Conservation (phyloP, 2,329 filamentous ascomycete genomes). For the Macroventuria anomochaeta region DNA sequence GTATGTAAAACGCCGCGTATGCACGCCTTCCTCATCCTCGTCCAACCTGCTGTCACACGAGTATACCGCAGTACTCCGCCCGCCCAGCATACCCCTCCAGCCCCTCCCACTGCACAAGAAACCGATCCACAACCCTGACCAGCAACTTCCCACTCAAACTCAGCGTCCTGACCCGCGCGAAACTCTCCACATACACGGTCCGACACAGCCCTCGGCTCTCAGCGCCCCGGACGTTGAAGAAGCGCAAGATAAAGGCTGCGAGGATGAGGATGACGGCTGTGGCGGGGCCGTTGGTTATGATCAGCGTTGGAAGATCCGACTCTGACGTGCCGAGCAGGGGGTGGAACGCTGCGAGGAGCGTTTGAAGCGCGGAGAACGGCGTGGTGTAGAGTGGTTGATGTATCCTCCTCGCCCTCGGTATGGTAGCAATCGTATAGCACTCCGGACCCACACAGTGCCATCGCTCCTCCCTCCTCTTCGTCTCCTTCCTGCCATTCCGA, state of each 20-base stretch:
- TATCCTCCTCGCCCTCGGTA: conserved; percentile 79
- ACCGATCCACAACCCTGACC: conserved; percentile 72
- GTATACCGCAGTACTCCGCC: conserved; percentile 54
- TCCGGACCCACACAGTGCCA: conserved; percentile 29
- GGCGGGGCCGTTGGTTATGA: conserved; percentile 87
- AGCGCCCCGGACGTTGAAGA: conserved; percentile 53
- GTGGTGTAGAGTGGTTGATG: conserved; percentile 81
- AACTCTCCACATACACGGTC: conserved; percentile 88
- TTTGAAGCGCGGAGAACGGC: conserved; percentile 70
- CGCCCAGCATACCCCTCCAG: conserved; percentile 57
- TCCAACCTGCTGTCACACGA: conserved; percentile 40
- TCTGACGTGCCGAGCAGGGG: conserved; percentile 62
- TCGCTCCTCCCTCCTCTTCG: conserved; percentile 7
- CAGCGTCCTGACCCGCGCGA: conserved; percentile 81
- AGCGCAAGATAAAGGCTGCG: conserved; percentile 62
- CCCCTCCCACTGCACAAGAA: conserved; percentile 80
- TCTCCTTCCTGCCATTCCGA: not conserved
- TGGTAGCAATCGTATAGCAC: conserved; percentile 68
- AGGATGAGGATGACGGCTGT: conserved; percentile 80
- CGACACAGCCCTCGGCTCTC: conserved; percentile 63
- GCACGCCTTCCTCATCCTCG: too few species aligned
- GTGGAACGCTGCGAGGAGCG: conserved; percentile 67
- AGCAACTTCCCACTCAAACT: conserved; percentile 86
- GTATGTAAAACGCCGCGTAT: too few species aligned
- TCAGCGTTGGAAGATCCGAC: conserved; percentile 53